A percentile compares a stretch with the other conserved stretches of the same genome.
phyloP scores from a whole-genome alignment of 108 stramenopile genomes.

The Seminavis robusta region DNA sequence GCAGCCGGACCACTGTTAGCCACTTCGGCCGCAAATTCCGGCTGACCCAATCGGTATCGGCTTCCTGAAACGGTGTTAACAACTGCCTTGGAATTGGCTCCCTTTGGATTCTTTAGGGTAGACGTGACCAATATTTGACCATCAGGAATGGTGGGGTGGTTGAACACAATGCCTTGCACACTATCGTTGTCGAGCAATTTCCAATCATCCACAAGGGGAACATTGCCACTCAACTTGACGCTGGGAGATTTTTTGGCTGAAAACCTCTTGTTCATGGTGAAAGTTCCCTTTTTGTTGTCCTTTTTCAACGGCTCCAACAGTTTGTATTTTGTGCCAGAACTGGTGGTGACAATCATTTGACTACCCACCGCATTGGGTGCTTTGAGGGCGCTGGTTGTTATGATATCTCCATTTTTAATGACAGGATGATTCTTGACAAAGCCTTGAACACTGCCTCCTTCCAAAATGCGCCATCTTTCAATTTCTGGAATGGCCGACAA shows the following conservation, averaged over 20 bases:
- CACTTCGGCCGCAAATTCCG: slow-evolving; percentile 8
- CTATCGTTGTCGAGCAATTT: slow-evolving; percentile 53
- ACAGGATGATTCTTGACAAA: slow-evolving; percentile 61
- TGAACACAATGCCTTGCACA: slow-evolving; percentile 58
- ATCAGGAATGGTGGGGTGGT: slow-evolving; percentile 71
- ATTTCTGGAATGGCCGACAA: slow-evolving; percentile 43
- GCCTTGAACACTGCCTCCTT: slow-evolving; percentile 62
- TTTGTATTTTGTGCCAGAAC: slow-evolving; percentile 73
- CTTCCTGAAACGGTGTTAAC: slow-evolving; percentile 72
- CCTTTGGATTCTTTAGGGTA: slow-evolving; percentile 44
- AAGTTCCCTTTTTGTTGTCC: too few species aligned
- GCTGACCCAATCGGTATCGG: slow-evolving; percentile 62
- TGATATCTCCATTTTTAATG: slow-evolving; percentile 75
- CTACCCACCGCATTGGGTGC: slow-evolving; percentile 34
- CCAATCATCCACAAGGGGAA: slow-evolving; percentile 73
- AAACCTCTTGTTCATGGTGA: too few species aligned
- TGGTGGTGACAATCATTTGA: slow-evolving; percentile 54
- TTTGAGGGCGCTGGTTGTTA: slow-evolving; percentile 65
- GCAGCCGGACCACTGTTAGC: too few species aligned
- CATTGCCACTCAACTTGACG: background rate
- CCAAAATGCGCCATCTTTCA: slow-evolving; percentile 65
- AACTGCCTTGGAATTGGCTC: slow-evolving; percentile 30
- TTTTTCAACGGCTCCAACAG: too few species aligned
- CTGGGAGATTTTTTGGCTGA: too few species aligned
- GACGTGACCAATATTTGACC: slow-evolving; percentile 78